Evolutionary conservation across 2,329 filamentous ascomycete species (phyloP), one percentile per base, ranked within the genome.

Genomic region (Mycogone perniciosa): DNA sequence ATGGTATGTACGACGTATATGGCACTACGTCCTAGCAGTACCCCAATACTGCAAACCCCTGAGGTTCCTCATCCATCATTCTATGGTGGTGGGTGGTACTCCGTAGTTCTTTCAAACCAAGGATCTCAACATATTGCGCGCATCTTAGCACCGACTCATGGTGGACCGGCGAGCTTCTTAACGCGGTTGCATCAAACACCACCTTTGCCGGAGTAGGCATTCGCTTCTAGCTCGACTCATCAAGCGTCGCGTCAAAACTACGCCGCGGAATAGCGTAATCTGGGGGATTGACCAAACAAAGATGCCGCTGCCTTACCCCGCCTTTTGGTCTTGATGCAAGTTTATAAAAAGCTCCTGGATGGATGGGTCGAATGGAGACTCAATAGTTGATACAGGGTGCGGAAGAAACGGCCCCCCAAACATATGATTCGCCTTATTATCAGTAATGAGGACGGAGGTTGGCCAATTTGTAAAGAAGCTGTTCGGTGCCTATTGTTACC

Each of bases 341-440:
- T 44, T 31, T 43, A 47, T 52, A 40, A 37, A 40, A 9, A 52
- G 44, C 44, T 44, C 33, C 33, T 41, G 31, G 11, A 40, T 29
- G 35, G 35, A 30, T 7, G 45, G 8, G 26, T 33, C n/a, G 6
- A 31, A 34, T 45, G 43, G 31, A 45, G 43, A 31, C 37, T 52
- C 40, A 44, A 45, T 44, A 40, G 33, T 40, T 52, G 40, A 46
- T 42, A 51, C 43, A 42, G 13, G 37, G 43, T 43, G 29, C 38
- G 48, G 38, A 51, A 37, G 44, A 46, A 38, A 51, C 38, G 48
- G 48, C 30, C 34, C 42, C 20, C 27, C 9, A 46, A 34, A 45
- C 50, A 52, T 52, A 45, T 52, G 50, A 52, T 52, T 48, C 40
- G 39, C 30, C 44, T 34, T 52, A 44, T 34, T 52, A 44, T 48